Base-by-base conservation (phyloP, 176 grass and related monocot species). In the Olyra latifolia region DNA sequence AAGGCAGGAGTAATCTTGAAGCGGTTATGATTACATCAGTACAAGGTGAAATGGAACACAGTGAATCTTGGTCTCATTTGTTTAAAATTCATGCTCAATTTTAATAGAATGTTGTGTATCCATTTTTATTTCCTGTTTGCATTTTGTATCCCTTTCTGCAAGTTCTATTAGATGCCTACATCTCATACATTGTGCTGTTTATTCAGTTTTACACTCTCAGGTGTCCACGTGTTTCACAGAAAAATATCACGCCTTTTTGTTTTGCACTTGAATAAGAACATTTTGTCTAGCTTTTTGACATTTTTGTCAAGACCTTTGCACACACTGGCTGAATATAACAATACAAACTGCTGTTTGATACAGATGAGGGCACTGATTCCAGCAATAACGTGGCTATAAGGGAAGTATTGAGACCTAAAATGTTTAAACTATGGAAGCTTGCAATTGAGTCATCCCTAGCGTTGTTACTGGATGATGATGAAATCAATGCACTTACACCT, bases 371-470 rank as follows among this genome's bases (percentile, higher is more conserved):
- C 8, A 84, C 55, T 15, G 47, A 68, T 69, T 19, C 9, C 13
- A 69, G 45, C 42, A 14, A 46, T 40, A 9, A 72, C 27, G 17
- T 73, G n/a, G 28, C 65, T 7, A 29, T 70, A 32, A 85, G 82
- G 74, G 77, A 98, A 75, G 47, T 80, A 22, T 57, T 91, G 42
- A 87, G 81, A 66, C 88, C 90, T 42, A 98, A 79, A 63, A 89
- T 98, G 84, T 77, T 98, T 64, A 87, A 83, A 75, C 66, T 93
- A 42, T 93, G 88, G 90, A 91, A 79, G 50, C 46, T 57, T 64
- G 95, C 95, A 38, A 72, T 98, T 10, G 88, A 93, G 41, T 91
- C 92, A 20, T 86, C 79, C 39, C 77, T 95, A 66, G 96, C 96
- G 44, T 76, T 95, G 19, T 55, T 85, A 67, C 70, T 98, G 65